Conservation (phyloP, 345 rosid species). For the Hevea brasiliensis region DNA sequence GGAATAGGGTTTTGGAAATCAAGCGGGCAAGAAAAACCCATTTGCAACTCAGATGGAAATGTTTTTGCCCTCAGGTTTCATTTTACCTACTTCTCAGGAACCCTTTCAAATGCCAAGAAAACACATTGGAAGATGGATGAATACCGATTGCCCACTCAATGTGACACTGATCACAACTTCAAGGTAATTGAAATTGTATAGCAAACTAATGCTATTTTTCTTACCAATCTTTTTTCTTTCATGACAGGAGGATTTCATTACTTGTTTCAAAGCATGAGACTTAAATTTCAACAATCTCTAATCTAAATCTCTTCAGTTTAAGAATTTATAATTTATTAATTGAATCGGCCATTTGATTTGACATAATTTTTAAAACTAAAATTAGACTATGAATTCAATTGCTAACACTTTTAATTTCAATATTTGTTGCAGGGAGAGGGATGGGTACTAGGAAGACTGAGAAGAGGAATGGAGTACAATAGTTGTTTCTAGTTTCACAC, state of each 20-base stretch:
- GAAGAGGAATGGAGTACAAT: background rate
- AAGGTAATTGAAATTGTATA: too few relatives aligned
- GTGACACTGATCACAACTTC: background rate
- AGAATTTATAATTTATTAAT: too few relatives aligned
- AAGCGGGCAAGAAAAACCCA: constrained; percentile 1
- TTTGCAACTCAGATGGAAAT: background rate
- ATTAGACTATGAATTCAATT: too few relatives aligned
- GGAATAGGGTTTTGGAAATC: constrained; percentile 33
- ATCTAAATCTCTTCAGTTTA: too few relatives aligned
- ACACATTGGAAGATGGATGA: constrained; percentile 37
- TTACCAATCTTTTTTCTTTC: too few relatives aligned
- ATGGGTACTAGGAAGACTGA: background rate
- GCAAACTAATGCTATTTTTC: too few relatives aligned
- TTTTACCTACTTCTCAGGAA: constrained; percentile 21
- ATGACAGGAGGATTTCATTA: too few relatives aligned
- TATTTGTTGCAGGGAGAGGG: background rate
- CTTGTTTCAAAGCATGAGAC: too few relatives aligned
- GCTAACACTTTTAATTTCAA: background rate
- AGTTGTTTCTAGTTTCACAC: background rate
- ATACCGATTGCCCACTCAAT: constrained; percentile 14
- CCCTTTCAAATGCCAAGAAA: constrained; percentile 12
- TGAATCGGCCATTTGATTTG: too few relatives aligned
- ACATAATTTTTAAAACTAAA: too few relatives aligned
- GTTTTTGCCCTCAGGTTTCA: constrained; percentile 18
- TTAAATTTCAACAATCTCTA: too few relatives aligned